Evolutionary conservation across 305 asterid genomes (phyloP).

Genomic region (Galium porrigens): DNA sequence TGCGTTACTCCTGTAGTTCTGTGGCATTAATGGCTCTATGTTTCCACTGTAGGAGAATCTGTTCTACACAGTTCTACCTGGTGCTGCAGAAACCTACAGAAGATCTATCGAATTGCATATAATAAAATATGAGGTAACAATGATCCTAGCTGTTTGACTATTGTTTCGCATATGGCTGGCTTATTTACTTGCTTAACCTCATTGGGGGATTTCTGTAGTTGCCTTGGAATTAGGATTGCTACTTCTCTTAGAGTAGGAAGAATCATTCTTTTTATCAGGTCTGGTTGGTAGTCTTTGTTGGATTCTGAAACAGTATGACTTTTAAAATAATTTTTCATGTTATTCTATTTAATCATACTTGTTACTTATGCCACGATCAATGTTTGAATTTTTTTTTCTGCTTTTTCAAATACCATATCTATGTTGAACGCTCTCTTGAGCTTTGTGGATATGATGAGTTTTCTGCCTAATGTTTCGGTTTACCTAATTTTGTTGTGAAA

Average conservation of each 20-base stretch:
- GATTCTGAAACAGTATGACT: not conserved
- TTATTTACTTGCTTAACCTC: not conserved
- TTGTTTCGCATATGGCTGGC: not conserved
- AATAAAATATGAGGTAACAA: slow-evolving; percentile 53
- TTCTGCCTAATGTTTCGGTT: not conserved
- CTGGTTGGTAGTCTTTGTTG: not conserved
- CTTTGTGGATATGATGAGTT: not conserved
- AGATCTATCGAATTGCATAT: slow-evolving; percentile 53
- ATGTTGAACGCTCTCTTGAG: not conserved
- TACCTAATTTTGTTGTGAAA: not conserved
- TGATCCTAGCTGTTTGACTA: not conserved
- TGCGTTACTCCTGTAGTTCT: not conserved
- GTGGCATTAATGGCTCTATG: slow-evolving; percentile 11
- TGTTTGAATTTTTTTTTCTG: not conserved
- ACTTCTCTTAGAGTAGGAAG: not conserved
- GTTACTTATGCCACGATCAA: not conserved
- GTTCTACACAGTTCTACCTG: slow-evolving; percentile 53
- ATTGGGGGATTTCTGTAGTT: not conserved
- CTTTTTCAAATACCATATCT: not conserved
- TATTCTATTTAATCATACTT: not conserved
- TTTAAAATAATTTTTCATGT: no score
- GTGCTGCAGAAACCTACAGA: slow-evolving; percentile 60
- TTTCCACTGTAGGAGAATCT: slow-evolving; percentile 52
- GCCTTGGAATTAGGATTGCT: not conserved
- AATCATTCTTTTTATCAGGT: not conserved